Conservation (phyloP, 176 grass and related monocot species). For the Avena insularis region DNA sequence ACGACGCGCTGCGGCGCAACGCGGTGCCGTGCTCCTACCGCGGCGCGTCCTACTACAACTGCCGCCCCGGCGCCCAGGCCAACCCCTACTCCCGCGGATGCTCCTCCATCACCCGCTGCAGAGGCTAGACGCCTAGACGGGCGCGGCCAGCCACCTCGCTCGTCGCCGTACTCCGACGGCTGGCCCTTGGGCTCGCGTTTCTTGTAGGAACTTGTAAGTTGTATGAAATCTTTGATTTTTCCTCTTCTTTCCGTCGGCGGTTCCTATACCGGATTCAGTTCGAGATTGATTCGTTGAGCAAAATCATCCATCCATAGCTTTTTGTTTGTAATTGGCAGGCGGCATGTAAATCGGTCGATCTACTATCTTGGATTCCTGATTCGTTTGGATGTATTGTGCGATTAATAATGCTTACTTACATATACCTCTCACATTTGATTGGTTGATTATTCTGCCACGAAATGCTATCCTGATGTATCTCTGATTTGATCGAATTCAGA, state of each 20-base stretch:
- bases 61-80: constrained; percentile 47
- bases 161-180: constrained; percentile 48
- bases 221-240: background rate
- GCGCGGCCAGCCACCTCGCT: no score
- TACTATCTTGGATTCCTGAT: background rate
- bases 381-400: background rate
- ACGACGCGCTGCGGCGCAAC: constrained; percentile 47
- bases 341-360: constrained; percentile 3
- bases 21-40: constrained; percentile 48
- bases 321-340: constrained; percentile 13
- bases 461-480: background rate
- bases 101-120: constrained; percentile 56
- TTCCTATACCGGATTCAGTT: constrained; percentile 11
- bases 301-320: background rate
- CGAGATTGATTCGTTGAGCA: background rate
- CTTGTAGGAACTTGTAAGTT: constrained; percentile 33
- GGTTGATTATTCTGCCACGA: background rate
- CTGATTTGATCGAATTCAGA: background rate
- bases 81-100: constrained; percentile 62
- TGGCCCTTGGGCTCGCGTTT: constrained; percentile 49
- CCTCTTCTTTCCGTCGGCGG: background rate
- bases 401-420: background rate
- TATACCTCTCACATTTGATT: background rate
- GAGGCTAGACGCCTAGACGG: background rate
- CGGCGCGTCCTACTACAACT: constrained; percentile 64